Conservation (phyloP, 495 filamentous ascomycete species). For the Neurospora sp. region DNA sequence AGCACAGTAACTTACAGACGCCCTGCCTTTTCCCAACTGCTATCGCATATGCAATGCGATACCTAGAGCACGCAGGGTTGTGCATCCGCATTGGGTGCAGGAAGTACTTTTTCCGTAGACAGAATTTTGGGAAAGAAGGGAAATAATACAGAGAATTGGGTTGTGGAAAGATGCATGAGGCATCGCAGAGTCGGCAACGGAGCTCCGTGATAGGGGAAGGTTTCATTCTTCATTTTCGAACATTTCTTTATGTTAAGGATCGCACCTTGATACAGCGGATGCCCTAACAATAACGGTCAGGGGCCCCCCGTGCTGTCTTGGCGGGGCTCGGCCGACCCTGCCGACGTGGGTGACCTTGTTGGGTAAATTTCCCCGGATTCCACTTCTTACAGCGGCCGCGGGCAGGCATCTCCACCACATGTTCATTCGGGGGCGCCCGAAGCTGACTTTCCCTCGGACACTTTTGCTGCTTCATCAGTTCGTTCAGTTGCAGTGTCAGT, state of each 20-base stretch:
- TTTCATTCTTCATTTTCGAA: neutral
- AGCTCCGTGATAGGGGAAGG: neutral
- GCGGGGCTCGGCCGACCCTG: neutral
- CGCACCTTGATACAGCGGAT: neutral
- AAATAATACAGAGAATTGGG: no score
- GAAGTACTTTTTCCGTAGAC: neutral
- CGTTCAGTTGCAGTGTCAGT: neutral
- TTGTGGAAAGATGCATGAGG: no score
- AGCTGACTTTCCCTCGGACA: neutral
- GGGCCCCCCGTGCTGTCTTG: neutral
- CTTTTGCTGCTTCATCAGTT: neutral
- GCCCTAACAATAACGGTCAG: neutral
- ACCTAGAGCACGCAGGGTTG: neutral
- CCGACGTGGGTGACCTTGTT: neutral
- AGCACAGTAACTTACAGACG: neutral
- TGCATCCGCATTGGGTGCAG: neutral
- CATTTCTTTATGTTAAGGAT: neutral
- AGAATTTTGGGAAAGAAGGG: neutral
- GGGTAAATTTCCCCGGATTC: neutral
- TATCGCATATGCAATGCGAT: neutral
- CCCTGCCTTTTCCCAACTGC: neutral
- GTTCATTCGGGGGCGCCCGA: neutral
- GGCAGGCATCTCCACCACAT: neutral
- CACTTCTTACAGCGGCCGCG: neutral
- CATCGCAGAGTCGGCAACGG: neutral